Percentiles rank a stretch among this genome's conserved stretches.
These are phyloP conservation scores for Fomitopsis betulina DNA, from an alignment of 1,284 basidiomycete species.

Conservation along the genomic window DNA sequence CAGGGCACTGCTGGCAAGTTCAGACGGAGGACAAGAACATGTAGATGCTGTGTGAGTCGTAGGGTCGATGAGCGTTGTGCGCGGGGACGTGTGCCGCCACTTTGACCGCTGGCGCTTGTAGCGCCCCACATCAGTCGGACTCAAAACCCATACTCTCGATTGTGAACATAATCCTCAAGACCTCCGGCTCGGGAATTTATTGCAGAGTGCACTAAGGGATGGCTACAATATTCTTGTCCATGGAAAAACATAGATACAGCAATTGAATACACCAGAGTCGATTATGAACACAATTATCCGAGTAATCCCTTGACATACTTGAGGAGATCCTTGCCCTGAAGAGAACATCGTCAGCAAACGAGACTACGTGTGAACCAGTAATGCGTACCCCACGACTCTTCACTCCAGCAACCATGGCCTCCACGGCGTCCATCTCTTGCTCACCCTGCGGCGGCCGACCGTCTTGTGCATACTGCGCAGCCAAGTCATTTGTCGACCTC, in stretches of 20 bases:
- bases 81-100: background rate
- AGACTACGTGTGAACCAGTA: background rate
- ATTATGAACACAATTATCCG: conserved; percentile 31
- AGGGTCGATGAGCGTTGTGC: background rate
- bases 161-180: background rate
- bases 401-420: conserved; percentile 69
- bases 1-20: background rate
- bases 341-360: conserved; percentile 4
- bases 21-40: background rate
- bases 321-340: conserved; percentile 64
- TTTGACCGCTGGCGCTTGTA: background rate
- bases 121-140: background rate
- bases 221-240: background rate
- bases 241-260: background rate
- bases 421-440: conserved; percentile 52
- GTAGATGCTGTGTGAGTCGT: background rate
- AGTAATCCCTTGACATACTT: conserved; percentile 69
- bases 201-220: background rate
- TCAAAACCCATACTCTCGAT: background rate
- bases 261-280: background rate
- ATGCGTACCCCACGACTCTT: conserved; percentile 64
- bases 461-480: background rate
- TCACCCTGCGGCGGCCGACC: conserved; percentile 11
- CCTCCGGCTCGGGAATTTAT: background rate
- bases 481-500: conserved; percentile 3